Conservation (phyloP, 2,329 filamentous ascomycete species). For the Leptoxyphium fumago region DNA sequence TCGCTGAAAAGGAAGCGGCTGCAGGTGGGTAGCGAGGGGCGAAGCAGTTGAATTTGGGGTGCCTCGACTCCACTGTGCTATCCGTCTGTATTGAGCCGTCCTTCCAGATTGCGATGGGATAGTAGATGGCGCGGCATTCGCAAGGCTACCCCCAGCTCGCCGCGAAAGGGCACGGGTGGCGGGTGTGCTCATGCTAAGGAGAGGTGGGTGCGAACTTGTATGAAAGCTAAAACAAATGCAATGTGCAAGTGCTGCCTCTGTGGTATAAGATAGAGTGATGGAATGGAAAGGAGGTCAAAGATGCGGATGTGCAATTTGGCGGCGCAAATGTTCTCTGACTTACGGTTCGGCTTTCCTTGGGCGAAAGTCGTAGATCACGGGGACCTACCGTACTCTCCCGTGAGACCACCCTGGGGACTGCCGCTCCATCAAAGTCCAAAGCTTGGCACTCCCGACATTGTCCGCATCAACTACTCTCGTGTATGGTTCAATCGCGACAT, state of each 20-base stretch:
- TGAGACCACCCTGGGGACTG: neutral
- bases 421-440: too few relatives aligned
- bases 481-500: neutral
- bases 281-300: neutral
- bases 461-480: neutral
- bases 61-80: conserved; percentile 23
- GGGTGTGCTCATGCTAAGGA: conserved; percentile 31
- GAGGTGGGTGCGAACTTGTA: neutral
- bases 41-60: conserved; percentile 10
- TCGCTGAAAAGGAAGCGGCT: conserved; percentile 9
- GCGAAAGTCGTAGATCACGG: neutral
- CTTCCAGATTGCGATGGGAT: conserved; percentile 26
- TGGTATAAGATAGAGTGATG: neutral
- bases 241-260: too few relatives aligned
- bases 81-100: conserved; percentile 33
- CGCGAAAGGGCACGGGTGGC: conserved; percentile 24
- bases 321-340: neutral
- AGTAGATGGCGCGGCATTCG: conserved; percentile 21
- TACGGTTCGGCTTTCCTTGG: neutral
- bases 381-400: neutral
- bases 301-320: neutral
- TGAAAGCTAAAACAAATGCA: too few relatives aligned
- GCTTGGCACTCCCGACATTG: neutral
- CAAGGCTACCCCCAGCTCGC: conserved; percentile 25
- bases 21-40: conserved; percentile 7